Evolutionary conservation across 805 yeast species (phyloP), one percentile per base, ranked within the genome.

Genomic region (baker's yeast (Saccharomyces cerevisiae)): DNA sequence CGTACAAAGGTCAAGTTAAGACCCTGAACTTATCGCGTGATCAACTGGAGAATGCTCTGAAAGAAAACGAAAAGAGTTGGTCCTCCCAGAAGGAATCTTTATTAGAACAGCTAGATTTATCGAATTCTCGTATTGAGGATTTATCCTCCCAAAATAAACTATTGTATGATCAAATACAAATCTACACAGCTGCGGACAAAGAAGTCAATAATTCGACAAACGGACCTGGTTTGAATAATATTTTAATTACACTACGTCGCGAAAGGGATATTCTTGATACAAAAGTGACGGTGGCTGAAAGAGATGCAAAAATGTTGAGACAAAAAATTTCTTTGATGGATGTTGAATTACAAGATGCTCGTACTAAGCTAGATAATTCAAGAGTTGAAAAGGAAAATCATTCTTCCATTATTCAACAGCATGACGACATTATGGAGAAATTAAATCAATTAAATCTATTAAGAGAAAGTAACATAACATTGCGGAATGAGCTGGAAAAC

Each of bases 201-300:
- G 56, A n/a, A 10, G 21, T 6, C 9, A 46, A 22, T 14, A 28
- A 27, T 6, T 46, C 24, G 41, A 24, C 28, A 32, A 8, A 11
- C 26, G n/a, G 17, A 4, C 17, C 27, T 36, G 55, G 4, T 55
- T 55, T n/a, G 51, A 63, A 77, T 58, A 74, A 84, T 57, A 76
- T 89, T 28, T 71, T 89, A 36, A 65, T 76, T 1, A 83, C 79
- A 61, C 72, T 89, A 54, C 83, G 91, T 48, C 81, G 85, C 57
- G 95, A 88, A 59, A 86, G 84, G 62, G 96, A 89, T 57, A 74
- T 84, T 4, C 75, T 83, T 1, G 84, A 82, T 49, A 77, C 82
- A 8, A 86, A 83, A 60, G 71, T 82, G 30, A 80, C 79, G 48
- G 71, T 74, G 41, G 68, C 78, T 3, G 65, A 70, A 10, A 80